Evolutionary conservation across 2,329 filamentous ascomycete species (phyloP), one percentile per base, ranked within the genome.

Genomic region (Neurospora sp.): DNA sequence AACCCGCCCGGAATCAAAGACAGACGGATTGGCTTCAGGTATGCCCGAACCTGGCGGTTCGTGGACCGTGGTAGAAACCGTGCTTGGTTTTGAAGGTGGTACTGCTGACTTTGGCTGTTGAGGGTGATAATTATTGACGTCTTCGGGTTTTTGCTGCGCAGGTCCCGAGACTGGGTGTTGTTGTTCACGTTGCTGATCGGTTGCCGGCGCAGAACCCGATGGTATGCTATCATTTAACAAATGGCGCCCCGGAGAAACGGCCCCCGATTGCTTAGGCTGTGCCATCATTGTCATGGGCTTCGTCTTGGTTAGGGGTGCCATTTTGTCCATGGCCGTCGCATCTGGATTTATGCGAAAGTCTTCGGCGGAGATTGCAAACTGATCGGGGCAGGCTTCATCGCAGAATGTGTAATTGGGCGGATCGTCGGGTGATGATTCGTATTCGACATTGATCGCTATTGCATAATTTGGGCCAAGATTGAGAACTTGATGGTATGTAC

Each of bases 401-500:
- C 75, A 76, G 40, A 75, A 76, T 5, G 39, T 67, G 58, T 76
- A 76, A 28, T 73, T 52, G 0, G 67, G 68, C 17, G 75, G 75
- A 66, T 72, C 70, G 28, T 76, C 75, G 3, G 75, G 73, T 4
- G 75, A 76, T 11, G 75, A 76, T 8, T 68, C 67, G 67, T 76
- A 76, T 46, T 76, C 75, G 10, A 76, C 43, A 40, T 76, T 76
- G 69, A 76, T 73, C 62, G 75, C 75, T 19, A 76, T 43, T 4
- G 75, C 75, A 67, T 76, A 76, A 66, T 76, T 76, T 13, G 74
- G 73, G 1, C 75, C 75, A 4, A 75, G 71, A 40, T 76, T 76
- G 39, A 76, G 66, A 23, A 76, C 75, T 66, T 76, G 75, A 67
- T 76, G 75, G 39, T 76, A 76, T 9, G 75, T 76, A n/a, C 73